A percentile compares a stretch with the other conserved stretches of the same genome.
Conservation (phyloP, 2,329 filamentous ascomycete species). For the Sclerotiophoma versabilis region DNA sequence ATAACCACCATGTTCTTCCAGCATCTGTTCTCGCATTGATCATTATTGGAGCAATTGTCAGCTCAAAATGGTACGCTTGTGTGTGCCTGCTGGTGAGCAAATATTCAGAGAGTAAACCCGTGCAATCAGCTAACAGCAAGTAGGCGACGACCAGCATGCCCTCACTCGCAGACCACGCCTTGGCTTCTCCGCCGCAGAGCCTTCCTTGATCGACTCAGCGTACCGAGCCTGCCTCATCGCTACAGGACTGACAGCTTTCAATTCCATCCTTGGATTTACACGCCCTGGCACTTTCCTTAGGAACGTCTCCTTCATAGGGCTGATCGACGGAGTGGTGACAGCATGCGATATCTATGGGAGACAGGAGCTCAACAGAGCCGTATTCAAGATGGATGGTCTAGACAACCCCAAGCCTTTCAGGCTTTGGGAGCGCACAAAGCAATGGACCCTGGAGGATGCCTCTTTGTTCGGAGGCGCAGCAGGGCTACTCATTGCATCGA, state of each 20-base stretch:
- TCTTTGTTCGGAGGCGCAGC: conserved; percentile 23
- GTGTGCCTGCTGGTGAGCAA: conserved; percentile 32
- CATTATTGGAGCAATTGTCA: neutral
- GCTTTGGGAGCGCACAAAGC: conserved; percentile 31
- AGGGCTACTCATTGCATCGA: conserved; percentile 23
- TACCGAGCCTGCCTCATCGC: conserved; percentile 16
- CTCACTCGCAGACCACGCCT: conserved; percentile 14
- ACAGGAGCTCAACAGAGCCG: conserved; percentile 26
- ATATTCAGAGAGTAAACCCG: neutral
- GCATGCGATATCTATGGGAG: conserved; percentile 19
- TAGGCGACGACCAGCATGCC: conserved; percentile 33
- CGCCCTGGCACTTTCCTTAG: conserved; percentile 29
- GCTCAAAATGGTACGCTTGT: conserved; percentile 32
- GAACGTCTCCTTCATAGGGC: conserved; percentile 19
- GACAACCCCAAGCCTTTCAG: conserved; percentile 26
- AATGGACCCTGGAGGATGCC: conserved; percentile 25
- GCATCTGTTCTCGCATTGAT: neutral
- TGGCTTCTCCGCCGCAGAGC: conserved; percentile 14
- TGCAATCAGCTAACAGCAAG: conserved; percentile 8
- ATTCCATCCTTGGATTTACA: conserved; percentile 22
- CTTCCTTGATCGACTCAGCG: conserved; percentile 13
- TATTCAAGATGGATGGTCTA: conserved; percentile 26
- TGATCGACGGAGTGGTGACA: conserved; percentile 15
- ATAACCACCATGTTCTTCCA: neutral
- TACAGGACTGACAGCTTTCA: conserved; percentile 17